phyloP scores from a whole-genome alignment of 140 eudicot genomes.

The Flaveria floridana region DNA sequence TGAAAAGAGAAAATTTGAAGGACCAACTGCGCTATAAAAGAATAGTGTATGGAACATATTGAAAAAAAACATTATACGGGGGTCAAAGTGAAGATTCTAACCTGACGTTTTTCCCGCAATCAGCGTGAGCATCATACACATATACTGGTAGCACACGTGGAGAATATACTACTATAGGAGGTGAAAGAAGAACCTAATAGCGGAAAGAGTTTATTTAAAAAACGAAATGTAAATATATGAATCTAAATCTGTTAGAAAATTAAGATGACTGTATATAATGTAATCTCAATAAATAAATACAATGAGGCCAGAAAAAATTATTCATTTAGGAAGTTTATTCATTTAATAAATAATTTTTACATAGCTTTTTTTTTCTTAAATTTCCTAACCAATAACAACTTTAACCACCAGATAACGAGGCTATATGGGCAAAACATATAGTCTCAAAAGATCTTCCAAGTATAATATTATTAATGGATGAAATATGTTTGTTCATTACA shows the following conservation, averaged over 20 bases:
- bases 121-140: constrained; percentile 99
- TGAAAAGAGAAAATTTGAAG: constrained; percentile 17
- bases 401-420: too few relatives aligned
- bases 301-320: too few relatives aligned
- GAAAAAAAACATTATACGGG: background rate
- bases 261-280: background rate
- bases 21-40: background rate
- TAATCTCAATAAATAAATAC: background rate
- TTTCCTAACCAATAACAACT: too few relatives aligned
- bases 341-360: too few relatives aligned
- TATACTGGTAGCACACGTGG: constrained; percentile 98
- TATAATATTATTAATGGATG: too few relatives aligned
- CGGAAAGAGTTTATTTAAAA: constrained; percentile 19
- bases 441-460: too few relatives aligned
- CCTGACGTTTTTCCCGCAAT: constrained; percentile 97
- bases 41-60: background rate
- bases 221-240: too few relatives aligned
- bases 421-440: too few relatives aligned
- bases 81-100: constrained; percentile 25
- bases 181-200: constrained; percentile 94
- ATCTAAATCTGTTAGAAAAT: background rate
- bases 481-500: too few relatives aligned
- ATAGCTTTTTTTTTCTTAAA: background rate
- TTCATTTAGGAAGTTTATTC: too few relatives aligned
- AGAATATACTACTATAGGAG: constrained; percentile 97